Evolutionary conservation across 352 stramenopile genomes (phyloP), one percentile per base, ranked within the genome.

Genomic region (Pythium utonaiense): DNA sequence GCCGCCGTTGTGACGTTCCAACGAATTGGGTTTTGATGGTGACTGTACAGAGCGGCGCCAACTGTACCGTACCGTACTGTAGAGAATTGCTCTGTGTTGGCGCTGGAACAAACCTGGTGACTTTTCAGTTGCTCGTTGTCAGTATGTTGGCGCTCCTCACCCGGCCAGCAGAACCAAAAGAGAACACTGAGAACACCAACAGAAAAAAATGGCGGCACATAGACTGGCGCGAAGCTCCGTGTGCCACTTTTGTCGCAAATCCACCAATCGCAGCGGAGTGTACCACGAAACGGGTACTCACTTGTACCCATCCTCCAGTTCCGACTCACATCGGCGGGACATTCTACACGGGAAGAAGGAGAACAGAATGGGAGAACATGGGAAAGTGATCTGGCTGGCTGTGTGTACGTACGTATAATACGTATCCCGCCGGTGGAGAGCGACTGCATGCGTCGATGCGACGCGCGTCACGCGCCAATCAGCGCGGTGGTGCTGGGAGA

Each of bases 161-260:
- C 44, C 30, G 41, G 53, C 57, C 50, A 66, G 44, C 51, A 61
- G 60, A 67, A 62, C 5, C 19, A 9, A 53, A 19, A 38, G 47
- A 67, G 60, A 67, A 67, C n/a, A 47, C 40, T 25, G 40, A 47
- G 40, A 47, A 47, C 60, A 67, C 60, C 60, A 67, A 45, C 53
- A 62, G 60, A 67, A 67, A 52, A 52, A 55, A 48, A 13, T n/a
- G 28, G 34, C 19, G 31, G 38, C 38, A 30, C 50, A 58, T 58
- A 42, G 41, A 44, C 34, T n/a, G 41, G 17, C 38, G 28, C 13
- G 6, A 38, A 52, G 60, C 50, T 61, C 60, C 44, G 3, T 44
- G 52, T 66, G 56, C 60, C 60, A 55, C 9, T 49, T 6, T 27
- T 24, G 6, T 45, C 49, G 28, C 51, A 34, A 47, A 40, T 38